These are phyloP conservation scores for Ceratocystis destructans DNA, from an alignment of 2,329 filamentous ascomycete genomes.

Conservation along the genomic window DNA sequence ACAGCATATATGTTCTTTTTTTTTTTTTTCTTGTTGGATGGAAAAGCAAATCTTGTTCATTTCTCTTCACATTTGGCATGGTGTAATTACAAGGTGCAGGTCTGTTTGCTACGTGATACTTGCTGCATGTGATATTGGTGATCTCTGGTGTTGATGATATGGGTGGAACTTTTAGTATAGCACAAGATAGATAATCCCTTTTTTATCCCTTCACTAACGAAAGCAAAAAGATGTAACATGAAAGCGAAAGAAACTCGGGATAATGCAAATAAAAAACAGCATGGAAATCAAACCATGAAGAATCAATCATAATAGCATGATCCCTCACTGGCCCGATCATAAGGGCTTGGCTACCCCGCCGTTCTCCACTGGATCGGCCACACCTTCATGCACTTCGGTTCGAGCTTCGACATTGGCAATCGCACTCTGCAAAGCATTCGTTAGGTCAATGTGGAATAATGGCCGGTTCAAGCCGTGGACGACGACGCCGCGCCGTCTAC, in stretches of 20 bases:
- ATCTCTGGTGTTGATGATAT: too few relatives aligned
- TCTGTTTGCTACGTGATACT: too few relatives aligned
- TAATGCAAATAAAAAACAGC: slow-evolving; percentile 4
- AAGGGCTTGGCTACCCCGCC: slow-evolving; percentile 9
- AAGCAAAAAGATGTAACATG: too few relatives aligned
- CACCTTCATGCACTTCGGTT: slow-evolving; percentile 24
- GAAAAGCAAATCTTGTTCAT: slow-evolving; percentile 6
- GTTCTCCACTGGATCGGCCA: not conserved
- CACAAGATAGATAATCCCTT: too few relatives aligned
- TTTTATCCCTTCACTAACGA: too few relatives aligned
- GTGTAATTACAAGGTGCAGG: too few relatives aligned
- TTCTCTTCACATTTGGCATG: not conserved
- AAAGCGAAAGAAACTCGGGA: not conserved
- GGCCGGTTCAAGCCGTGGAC: slow-evolving; percentile 81
- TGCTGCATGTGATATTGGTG: too few relatives aligned
- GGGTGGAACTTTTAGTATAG: too few relatives aligned
- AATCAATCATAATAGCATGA: not conserved
- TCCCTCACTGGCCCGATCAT: not conserved
- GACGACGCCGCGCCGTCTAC: slow-evolving; percentile 43
- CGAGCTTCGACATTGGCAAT: slow-evolving; percentile 60
- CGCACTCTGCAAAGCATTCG: slow-evolving; percentile 75
- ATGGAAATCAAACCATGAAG: not conserved
- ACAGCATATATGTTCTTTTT: not conserved
- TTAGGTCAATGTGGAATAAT: slow-evolving; percentile 87
- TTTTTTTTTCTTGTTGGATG: not conserved